These are phyloP conservation scores for Sphaerostilbella broomeana DNA, from an alignment of 2,329 filamentous ascomycete genomes.

Conservation along the genomic window DNA sequence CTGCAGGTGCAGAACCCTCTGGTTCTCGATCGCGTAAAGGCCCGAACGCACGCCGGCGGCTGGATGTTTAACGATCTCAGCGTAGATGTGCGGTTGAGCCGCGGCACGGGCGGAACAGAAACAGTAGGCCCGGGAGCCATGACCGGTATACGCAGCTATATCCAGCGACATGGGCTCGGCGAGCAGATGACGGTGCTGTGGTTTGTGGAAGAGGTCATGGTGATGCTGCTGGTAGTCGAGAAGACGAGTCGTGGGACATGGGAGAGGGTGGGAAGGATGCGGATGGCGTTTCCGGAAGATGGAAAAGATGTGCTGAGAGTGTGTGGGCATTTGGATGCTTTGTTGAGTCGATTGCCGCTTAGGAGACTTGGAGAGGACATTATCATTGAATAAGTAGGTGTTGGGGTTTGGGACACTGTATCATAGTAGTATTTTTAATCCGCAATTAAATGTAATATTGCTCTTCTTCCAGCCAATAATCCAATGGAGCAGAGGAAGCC, in stretches of 20 bases:
- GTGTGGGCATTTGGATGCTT: conserved; percentile 25
- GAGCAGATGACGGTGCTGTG: conserved; percentile 32
- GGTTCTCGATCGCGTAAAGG: conserved; percentile 30
- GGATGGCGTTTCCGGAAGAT: conserved; percentile 30
- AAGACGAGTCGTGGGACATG: conserved; percentile 19
- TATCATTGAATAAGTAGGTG: conserved; percentile 24
- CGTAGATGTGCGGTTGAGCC: conserved; percentile 28
- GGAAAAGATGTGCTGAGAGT: conserved; percentile 26
- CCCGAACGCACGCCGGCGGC: conserved; percentile 24
- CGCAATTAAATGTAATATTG: too few species aligned
- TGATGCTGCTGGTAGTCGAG: conserved; percentile 30
- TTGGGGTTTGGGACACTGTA: too few species aligned
- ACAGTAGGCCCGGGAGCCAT: background rate
- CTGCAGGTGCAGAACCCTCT: conserved; percentile 29
- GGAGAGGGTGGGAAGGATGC: conserved; percentile 30
- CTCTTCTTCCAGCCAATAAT: too few species aligned
- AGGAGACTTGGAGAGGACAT: conserved; percentile 28
- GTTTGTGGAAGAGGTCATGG: conserved; percentile 29
- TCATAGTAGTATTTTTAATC: too few species aligned
- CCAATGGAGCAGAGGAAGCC: too few species aligned
- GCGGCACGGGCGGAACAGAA: conserved; percentile 16
- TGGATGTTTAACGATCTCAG: conserved; percentile 32
- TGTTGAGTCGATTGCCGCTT: conserved; percentile 27
- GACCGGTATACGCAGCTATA: conserved; percentile 22
- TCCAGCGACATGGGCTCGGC: conserved; percentile 27